phyloP scores from a whole-genome alignment of 495 filamentous ascomycete genomes.

The Wilcoxina mikolae region DNA sequence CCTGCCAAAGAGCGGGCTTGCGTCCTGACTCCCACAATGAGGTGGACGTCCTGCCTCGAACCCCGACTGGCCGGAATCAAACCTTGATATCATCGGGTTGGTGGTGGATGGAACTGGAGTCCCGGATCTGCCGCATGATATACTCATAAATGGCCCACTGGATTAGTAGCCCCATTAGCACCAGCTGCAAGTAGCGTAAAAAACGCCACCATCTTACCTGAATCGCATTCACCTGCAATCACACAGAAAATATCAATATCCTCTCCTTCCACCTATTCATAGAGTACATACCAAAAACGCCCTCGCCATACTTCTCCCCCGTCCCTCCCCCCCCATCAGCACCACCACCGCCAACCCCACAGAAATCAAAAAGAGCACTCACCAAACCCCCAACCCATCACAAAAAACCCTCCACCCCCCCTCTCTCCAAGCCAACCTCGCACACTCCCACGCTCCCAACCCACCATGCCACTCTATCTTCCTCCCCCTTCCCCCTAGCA shows the following conservation, averaged over 20 bases:
- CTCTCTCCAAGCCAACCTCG: slow-evolving; percentile 44
- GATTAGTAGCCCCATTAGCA: no score
- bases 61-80: no score
- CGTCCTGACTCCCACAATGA: no score
- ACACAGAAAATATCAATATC: slow-evolving; percentile 2
- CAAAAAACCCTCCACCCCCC: slow-evolving; percentile 60
- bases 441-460: slow-evolving; percentile 45
- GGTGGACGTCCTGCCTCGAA: no score
- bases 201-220: no score
- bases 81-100: background rate
- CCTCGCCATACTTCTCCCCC: slow-evolving; percentile 39
- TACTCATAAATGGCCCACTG: slow-evolving; percentile 81
- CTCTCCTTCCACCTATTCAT: background rate
- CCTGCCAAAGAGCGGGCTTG: no score
- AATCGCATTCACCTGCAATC: slow-evolving; percentile 30
- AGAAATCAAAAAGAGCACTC: background rate
- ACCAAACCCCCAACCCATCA: slow-evolving; percentile 57
- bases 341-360: background rate
- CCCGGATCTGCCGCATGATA: slow-evolving; percentile 41
- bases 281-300: slow-evolving; percentile 86
- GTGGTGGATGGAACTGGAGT: background rate
- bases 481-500: slow-evolving; percentile 10
- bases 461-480: slow-evolving; percentile 20
- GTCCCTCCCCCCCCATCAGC: background rate
- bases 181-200: no score